Conservation (phyloP, 352 stramenopile species). For the Stramenopiles sp. region DNA sequence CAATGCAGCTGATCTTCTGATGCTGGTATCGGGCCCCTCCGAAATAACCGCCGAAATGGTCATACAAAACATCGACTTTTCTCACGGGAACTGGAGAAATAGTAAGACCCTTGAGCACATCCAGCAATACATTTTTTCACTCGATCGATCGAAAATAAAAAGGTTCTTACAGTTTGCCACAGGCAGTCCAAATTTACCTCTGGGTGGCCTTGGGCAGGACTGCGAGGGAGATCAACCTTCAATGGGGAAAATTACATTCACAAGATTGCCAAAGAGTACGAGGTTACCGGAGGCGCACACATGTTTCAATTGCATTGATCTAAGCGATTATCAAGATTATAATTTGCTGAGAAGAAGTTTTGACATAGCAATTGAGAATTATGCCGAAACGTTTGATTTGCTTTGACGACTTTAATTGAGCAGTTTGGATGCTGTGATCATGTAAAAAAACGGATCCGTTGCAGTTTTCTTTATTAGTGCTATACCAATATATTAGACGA, state of each 20-base stretch:
- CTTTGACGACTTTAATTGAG: too few relatives aligned
- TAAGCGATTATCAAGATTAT: not conserved
- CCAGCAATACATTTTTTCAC: not conserved
- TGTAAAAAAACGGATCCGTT: too few relatives aligned
- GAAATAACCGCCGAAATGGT: not conserved
- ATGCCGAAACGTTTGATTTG: not conserved
- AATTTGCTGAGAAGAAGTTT: not conserved
- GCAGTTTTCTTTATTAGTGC: too few relatives aligned
- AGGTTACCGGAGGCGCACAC: not conserved
- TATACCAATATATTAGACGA: too few relatives aligned
- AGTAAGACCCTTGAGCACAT: not conserved
- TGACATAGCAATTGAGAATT: not conserved
- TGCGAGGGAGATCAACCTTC: not conserved
- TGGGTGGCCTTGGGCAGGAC: not conserved
- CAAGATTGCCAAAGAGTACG: not conserved
- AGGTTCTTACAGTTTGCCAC: not conserved
- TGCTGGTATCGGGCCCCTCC: not conserved
- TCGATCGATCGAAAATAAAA: not conserved
- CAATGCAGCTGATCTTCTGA: not conserved
- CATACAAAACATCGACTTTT: not conserved
- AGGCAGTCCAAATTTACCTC: not conserved
- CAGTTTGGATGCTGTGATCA: too few relatives aligned
- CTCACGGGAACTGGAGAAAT: not conserved
- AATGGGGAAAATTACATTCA: not conserved
- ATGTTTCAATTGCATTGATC: slow-evolving; percentile 1